A percentile compares a stretch with the other conserved stretches of the same genome.
phyloP scores from a whole-genome alignment of 495 filamentous ascomycete species.

The Annulohypoxylon maeteangense region DNA sequence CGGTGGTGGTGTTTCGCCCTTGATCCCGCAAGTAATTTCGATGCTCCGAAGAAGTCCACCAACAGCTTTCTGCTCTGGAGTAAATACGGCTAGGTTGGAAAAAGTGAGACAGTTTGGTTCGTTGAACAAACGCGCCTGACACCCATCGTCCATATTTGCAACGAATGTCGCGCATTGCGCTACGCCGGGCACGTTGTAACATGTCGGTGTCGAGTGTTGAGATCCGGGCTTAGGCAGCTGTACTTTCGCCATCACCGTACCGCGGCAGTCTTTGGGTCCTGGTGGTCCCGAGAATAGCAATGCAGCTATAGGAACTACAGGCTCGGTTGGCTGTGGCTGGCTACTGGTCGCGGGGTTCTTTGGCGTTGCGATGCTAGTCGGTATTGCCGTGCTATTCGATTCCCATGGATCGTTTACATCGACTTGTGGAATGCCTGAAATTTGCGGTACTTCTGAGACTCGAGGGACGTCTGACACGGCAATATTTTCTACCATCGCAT shows the following conservation, averaged over 20 bases:
- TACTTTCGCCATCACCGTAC: constrained; percentile 43
- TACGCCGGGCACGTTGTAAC: constrained; percentile 49
- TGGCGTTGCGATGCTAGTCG: constrained; percentile 11
- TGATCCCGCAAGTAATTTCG: constrained; percentile 51
- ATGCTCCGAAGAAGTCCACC: constrained; percentile 53
- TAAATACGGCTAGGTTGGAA: constrained; percentile 55
- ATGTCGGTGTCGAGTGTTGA: constrained; percentile 40
- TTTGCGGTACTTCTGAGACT: constrained; percentile 33
- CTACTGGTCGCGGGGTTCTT: constrained; percentile 19
- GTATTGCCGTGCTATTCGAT: constrained; percentile 17
- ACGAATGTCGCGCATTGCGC: constrained; percentile 52
- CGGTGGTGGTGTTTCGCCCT: constrained; percentile 38
- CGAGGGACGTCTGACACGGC: constrained; percentile 34
- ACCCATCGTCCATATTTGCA: constrained; percentile 52
- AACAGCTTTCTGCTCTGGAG: constrained; percentile 49
- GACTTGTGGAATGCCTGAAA: constrained; percentile 47
- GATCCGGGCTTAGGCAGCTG: constrained; percentile 41
- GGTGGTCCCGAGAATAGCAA: constrained; percentile 53
- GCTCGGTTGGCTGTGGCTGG: constrained; percentile 30
- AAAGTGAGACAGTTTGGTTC: constrained; percentile 51
- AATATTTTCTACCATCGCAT: constrained; percentile 30
- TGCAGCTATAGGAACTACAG: constrained; percentile 46
- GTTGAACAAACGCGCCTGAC: constrained; percentile 54
- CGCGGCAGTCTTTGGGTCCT: constrained; percentile 52
- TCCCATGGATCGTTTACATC: constrained; percentile 47